These are phyloP conservation scores for Leccinum pachyderme DNA, from an alignment of 1,284 basidiomycete genomes.

Conservation along the genomic window DNA sequence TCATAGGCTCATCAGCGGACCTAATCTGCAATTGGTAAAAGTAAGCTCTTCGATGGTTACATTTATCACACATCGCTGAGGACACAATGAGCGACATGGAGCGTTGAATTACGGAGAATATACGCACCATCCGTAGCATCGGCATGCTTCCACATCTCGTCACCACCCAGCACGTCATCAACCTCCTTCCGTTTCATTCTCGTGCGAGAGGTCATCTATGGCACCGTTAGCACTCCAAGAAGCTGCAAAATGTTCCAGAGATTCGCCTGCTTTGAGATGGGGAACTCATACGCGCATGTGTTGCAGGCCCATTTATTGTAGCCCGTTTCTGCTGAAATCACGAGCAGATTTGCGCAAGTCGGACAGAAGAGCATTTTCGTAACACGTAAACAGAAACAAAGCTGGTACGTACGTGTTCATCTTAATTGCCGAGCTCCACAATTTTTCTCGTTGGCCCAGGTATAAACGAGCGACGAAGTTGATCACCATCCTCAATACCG, in stretches of 20 bases:
- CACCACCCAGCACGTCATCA: constrained; percentile 92
- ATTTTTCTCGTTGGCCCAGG: neutral
- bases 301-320: constrained; percentile 93
- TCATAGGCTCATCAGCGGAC: constrained; percentile 96
- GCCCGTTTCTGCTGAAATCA: constrained; percentile 73
- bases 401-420: too few species aligned
- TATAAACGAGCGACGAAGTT: constrained; percentile 5
- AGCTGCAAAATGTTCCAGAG: neutral
- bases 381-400: neutral
- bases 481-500: neutral
- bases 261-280: constrained; percentile 76
- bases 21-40: constrained; percentile 97
- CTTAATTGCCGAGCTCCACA: neutral
- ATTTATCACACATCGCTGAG: constrained; percentile 84
- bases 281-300: constrained; percentile 94
- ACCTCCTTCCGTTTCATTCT: constrained; percentile 83
- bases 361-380: constrained; percentile 87
- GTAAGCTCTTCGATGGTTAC: constrained; percentile 83
- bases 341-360: constrained; percentile 89
- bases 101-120: constrained; percentile 5
- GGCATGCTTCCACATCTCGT: constrained; percentile 94
- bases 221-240: neutral
- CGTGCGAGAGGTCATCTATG: constrained; percentile 84
- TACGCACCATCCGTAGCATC: constrained; percentile 78
- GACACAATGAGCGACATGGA: neutral